These are phyloP conservation scores for Gossypium raimondii DNA, from an alignment of 345 rosid genomes.

Conservation along the genomic window DNA sequence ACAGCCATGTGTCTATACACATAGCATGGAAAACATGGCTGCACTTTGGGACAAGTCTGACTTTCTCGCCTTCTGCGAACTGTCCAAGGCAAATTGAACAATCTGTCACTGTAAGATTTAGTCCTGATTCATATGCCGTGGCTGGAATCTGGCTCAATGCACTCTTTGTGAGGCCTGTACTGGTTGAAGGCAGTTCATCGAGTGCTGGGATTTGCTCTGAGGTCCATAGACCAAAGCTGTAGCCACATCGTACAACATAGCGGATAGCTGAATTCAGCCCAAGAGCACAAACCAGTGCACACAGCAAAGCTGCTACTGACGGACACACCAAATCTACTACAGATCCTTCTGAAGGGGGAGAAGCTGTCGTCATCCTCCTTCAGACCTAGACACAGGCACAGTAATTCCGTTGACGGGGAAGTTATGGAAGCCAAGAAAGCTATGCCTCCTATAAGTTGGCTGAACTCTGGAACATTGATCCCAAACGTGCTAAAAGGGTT, in stretches of 20 bases:
- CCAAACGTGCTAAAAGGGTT: conserved; percentile 73
- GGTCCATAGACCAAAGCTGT: background rate
- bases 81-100: conserved; percentile 17
- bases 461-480: conserved; percentile 66
- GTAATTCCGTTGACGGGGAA: conserved; percentile 56
- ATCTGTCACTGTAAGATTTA: background rate
- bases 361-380: conserved; percentile 15
- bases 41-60: conserved; percentile 10
- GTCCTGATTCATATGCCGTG: background rate
- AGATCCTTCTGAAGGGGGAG: conserved; percentile 19
- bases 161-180: background rate
- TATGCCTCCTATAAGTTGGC: conserved; percentile 70
- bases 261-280: conserved; percentile 6
- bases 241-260: background rate
- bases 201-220: background rate
- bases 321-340: conserved; percentile 9
- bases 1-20: conserved; percentile 13
- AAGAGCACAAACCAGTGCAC: conserved; percentile 3
- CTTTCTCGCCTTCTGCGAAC: conserved; percentile 6
- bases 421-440: conserved; percentile 71
- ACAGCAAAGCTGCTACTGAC: background rate
- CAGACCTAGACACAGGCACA: conserved; percentile 39
- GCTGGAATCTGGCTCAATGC: conserved; percentile 5
- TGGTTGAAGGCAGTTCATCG: background rate
- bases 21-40: conserved; percentile 13